These are phyloP conservation scores for Ilyonectria robusta DNA, from an alignment of 2,329 filamentous ascomycete species.

Conservation along the genomic window DNA sequence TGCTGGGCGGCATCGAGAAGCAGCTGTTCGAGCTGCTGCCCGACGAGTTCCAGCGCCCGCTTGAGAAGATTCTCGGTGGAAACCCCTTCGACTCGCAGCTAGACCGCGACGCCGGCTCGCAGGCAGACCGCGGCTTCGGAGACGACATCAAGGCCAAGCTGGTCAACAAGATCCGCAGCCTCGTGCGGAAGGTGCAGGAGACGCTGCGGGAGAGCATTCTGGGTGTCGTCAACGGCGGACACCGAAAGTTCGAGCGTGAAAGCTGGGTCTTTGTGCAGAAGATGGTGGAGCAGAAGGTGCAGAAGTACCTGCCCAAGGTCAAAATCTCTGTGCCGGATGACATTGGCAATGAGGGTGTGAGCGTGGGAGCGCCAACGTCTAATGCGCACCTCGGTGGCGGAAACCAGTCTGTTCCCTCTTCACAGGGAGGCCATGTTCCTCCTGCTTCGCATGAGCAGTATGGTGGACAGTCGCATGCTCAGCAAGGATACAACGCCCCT, in stretches of 20 bases:
- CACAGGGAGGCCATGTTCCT: slow-evolving; percentile 34
- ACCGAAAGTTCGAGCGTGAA: slow-evolving; percentile 62
- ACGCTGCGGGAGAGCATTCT: slow-evolving; percentile 60
- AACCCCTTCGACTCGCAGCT: slow-evolving; percentile 62
- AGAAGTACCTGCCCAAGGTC: slow-evolving; percentile 61
- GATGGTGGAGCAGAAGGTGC: slow-evolving; percentile 62
- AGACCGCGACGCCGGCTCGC: slow-evolving; percentile 51
- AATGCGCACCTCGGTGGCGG: slow-evolving; percentile 52
- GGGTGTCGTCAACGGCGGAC: slow-evolving; percentile 61
- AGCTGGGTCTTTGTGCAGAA: slow-evolving; percentile 63
- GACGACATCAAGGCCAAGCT: slow-evolving; percentile 62
- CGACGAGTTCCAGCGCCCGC: slow-evolving; percentile 58
- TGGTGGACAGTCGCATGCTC: slow-evolving; percentile 38
- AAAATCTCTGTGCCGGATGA: slow-evolving; percentile 62
- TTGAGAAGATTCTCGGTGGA: slow-evolving; percentile 62
- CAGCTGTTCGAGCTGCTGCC: slow-evolving; percentile 61
- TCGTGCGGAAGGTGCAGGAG: slow-evolving; percentile 62
- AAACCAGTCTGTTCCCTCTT: slow-evolving; percentile 40
- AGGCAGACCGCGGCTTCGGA: slow-evolving; percentile 56
- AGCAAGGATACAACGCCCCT: slow-evolving; percentile 46
- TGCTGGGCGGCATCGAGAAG: slow-evolving; percentile 61
- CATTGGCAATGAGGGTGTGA: slow-evolving; percentile 62
- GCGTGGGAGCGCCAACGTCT: slow-evolving; percentile 55
- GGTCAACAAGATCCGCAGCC: slow-evolving; percentile 59
- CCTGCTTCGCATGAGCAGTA: slow-evolving; percentile 27